A percentile compares a stretch with the other conserved stretches of the same genome.
phyloP scores from a whole-genome alignment of 2,329 filamentous ascomycete species.

The Dactylella cylindrospora region DNA sequence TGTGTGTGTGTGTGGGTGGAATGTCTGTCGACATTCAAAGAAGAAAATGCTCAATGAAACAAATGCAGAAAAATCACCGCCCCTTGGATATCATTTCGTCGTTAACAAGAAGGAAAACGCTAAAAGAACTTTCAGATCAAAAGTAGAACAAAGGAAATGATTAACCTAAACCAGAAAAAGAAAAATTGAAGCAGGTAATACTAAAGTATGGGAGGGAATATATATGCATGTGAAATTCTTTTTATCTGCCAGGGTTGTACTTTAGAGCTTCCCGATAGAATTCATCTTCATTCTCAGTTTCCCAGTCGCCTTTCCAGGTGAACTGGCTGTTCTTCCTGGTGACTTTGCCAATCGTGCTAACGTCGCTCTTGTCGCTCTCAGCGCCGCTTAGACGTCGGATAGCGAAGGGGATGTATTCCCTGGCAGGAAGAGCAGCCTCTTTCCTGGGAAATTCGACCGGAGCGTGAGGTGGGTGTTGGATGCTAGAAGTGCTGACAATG shows the following conservation, averaged over 20 bases:
- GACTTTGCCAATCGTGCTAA: constrained; percentile 41
- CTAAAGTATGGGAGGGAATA: background rate
- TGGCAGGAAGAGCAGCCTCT: constrained; percentile 1
- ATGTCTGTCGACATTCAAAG: constrained; percentile 9
- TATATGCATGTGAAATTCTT: background rate
- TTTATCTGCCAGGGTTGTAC: constrained; percentile 29
- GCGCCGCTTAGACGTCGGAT: constrained; percentile 23
- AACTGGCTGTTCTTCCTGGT: constrained; percentile 38
- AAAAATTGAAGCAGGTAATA: background rate
- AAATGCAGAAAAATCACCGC: background rate
- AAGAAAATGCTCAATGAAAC: constrained; percentile 8
- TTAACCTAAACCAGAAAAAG: too few relatives aligned
- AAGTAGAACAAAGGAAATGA: too few relatives aligned
- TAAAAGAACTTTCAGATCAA: too few relatives aligned
- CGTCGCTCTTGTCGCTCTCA: constrained; percentile 36
- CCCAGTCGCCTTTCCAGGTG: constrained; percentile 41
- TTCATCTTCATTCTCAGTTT: constrained; percentile 38
- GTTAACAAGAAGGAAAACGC: background rate
- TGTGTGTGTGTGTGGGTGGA: constrained; percentile 4
- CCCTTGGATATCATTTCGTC: background rate
- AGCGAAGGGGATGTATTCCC: constrained; percentile 15
- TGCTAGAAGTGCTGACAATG: constrained; percentile 23
- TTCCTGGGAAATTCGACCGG: constrained; percentile 27
- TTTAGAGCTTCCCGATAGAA: constrained; percentile 38
- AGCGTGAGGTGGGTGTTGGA: constrained; percentile 21